These are phyloP conservation scores for Saccharomyces hybrid DNA, from an alignment of 1,139 yeast species.

Conservation along the genomic window DNA sequence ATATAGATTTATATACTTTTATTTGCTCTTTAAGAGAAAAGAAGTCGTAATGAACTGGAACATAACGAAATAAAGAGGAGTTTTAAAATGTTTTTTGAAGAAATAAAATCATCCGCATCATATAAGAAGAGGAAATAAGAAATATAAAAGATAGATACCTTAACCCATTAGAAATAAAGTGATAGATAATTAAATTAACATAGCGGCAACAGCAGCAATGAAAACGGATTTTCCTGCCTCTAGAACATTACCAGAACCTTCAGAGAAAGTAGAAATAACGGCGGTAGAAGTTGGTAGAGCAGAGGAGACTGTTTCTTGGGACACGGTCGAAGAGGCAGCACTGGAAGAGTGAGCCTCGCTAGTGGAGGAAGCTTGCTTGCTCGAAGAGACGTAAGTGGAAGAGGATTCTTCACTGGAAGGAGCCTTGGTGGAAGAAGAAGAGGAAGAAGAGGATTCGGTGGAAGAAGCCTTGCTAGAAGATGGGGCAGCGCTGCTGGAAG, in stretches of 20 bases:
- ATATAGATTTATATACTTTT: not conserved
- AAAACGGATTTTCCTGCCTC: slow-evolving; percentile 26
- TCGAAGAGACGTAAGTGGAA: slow-evolving; percentile 14
- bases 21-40: not conserved
- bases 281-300: slow-evolving; percentile 7
- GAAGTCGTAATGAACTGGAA: not conserved
- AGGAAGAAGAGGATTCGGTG: slow-evolving; percentile 5
- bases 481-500: slow-evolving; percentile 16
- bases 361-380: slow-evolving; percentile 12
- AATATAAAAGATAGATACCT: not conserved
- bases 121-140: not conserved
- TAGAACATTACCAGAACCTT: slow-evolving; percentile 30
- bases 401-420: slow-evolving; percentile 18
- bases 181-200: slow-evolving; percentile 18
- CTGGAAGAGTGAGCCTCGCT: slow-evolving; percentile 17
- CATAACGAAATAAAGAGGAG: not conserved
- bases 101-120: not conserved
- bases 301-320: slow-evolving; percentile 5
- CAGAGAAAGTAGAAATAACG: slow-evolving; percentile 11
- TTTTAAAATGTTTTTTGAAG: not conserved
- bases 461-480: slow-evolving; percentile 13
- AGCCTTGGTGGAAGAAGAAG: slow-evolving; percentile 6
- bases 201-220: slow-evolving; percentile 32
- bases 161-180: not conserved
- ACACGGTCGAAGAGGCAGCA: slow-evolving; percentile 7